phyloP scores from a whole-genome alignment of 140 eudicot species.

The Senecio squalidus region DNA sequence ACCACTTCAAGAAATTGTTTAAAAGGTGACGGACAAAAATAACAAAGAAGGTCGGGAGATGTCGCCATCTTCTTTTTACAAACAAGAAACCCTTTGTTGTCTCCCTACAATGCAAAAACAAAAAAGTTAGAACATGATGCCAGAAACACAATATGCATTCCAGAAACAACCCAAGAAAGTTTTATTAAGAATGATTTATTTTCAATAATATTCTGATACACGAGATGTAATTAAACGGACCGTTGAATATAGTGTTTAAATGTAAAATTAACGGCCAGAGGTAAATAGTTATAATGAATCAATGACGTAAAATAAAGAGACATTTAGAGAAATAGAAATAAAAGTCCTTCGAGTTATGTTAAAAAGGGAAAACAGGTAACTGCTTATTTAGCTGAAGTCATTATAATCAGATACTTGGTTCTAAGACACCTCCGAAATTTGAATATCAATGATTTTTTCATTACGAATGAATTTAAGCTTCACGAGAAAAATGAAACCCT shows the following conservation, averaged over 20 bases:
- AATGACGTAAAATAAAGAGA: not conserved
- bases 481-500: not conserved
- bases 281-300: not conserved
- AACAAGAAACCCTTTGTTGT: conserved; percentile 74
- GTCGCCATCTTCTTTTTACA: conserved; percentile 76
- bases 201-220: too few species aligned
- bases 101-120: conserved; percentile 40
- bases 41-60: conserved; percentile 62
- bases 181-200: too few species aligned
- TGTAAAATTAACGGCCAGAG: not conserved
- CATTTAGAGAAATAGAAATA: not conserved
- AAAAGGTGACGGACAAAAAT: conserved; percentile 68
- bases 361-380: not conserved
- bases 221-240: too few species aligned
- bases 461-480: too few species aligned
- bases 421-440: too few species aligned
- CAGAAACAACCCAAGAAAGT: too few species aligned
- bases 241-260: too few species aligned
- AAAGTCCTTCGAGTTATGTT: not conserved
- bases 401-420: too few species aligned
- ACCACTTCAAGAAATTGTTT: conserved; percentile 63
- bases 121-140: too few species aligned
- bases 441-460: too few species aligned
- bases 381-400: not conserved
- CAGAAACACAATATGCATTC: too few species aligned